Evolutionary conservation across 2,329 filamentous ascomycete species (phyloP).

Genomic region (Xylariaceae sp.): DNA sequence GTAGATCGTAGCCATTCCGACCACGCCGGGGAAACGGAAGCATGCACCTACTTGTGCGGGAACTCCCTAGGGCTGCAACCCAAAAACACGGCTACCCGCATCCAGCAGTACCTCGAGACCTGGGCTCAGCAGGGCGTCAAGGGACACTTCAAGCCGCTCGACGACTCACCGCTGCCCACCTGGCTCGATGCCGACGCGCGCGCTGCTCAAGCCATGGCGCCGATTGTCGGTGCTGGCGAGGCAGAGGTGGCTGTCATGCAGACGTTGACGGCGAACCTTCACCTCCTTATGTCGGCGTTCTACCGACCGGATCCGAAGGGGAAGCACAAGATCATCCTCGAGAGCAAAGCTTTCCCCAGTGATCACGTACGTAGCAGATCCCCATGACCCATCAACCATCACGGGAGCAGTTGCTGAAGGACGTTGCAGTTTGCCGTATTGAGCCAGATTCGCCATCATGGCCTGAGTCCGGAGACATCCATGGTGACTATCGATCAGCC

Average conservation of each 20-base stretch:
- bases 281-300: conserved; percentile 74
- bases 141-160: conserved; percentile 66
- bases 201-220: conserved; percentile 61
- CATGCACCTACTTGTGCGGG: conserved; percentile 68
- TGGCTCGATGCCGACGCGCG: conserved; percentile 71
- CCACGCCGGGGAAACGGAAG: conserved; percentile 20
- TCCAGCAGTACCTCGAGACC: conserved; percentile 65
- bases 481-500: conserved; percentile 64
- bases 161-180: conserved; percentile 56
- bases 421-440: conserved; percentile 64
- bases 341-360: conserved; percentile 76
- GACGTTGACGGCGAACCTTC: conserved; percentile 72
- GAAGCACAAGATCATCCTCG: conserved; percentile 70
- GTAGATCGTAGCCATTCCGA: conserved; percentile 23
- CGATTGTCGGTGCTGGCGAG: conserved; percentile 63
- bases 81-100: conserved; percentile 56
- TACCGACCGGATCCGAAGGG: conserved; percentile 60
- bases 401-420: conserved; percentile 6
- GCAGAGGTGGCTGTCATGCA: conserved; percentile 76
- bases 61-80: conserved; percentile 78
- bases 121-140: conserved; percentile 76
- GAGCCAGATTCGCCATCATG: conserved; percentile 68
- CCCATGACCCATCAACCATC: not conserved
- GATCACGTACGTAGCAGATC: conserved; percentile 58
- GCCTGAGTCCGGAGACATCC: conserved; percentile 57